A percentile compares a stretch with the other conserved stretches of the same genome.
These are phyloP conservation scores for Besnoitia besnoiti DNA, from an alignment of 169 alveolate species.

Conservation along the genomic window DNA sequence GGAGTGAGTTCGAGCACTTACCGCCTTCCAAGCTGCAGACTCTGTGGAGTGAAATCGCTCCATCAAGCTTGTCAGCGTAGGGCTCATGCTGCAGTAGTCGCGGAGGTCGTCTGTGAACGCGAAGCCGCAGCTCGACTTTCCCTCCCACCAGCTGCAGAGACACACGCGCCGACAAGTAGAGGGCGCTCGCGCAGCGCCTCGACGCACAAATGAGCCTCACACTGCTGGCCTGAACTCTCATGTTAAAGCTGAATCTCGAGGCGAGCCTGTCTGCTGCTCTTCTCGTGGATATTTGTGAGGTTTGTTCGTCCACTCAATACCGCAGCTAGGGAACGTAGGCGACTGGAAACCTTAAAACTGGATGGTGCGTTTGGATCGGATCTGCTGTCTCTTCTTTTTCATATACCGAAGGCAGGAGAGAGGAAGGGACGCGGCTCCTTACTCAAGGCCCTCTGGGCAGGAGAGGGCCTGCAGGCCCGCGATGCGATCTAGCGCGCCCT, in stretches of 20 bases:
- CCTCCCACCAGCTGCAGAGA: constrained; percentile 25
- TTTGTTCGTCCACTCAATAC: no score
- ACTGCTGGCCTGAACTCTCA: no score
- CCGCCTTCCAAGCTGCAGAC: not conserved
- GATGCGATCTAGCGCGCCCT: not conserved
- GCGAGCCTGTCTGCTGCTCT: no score
- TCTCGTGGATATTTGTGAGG: no score
- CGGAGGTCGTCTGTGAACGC: constrained; percentile 35
- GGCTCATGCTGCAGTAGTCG: constrained; percentile 47
- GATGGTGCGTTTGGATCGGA: no score
- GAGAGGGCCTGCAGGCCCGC: constrained; percentile 27
- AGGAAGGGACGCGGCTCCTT: not conserved
- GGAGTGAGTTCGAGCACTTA: no score
- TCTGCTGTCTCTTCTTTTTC: not conserved
- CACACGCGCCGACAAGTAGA: not conserved
- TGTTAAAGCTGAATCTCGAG: no score
- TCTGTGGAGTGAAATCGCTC: constrained; percentile 10
- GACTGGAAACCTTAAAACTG: no score
- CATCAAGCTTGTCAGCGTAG: not conserved
- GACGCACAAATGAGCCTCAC: no score
- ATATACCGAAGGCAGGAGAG: not conserved
- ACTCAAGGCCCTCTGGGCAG: constrained; percentile 41
- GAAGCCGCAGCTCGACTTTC: constrained; percentile 34
- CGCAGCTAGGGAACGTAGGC: no score
- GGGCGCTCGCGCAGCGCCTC: no score